Conservation (phyloP, 345 rosid genomes). For the Salix koriyanagi region DNA sequence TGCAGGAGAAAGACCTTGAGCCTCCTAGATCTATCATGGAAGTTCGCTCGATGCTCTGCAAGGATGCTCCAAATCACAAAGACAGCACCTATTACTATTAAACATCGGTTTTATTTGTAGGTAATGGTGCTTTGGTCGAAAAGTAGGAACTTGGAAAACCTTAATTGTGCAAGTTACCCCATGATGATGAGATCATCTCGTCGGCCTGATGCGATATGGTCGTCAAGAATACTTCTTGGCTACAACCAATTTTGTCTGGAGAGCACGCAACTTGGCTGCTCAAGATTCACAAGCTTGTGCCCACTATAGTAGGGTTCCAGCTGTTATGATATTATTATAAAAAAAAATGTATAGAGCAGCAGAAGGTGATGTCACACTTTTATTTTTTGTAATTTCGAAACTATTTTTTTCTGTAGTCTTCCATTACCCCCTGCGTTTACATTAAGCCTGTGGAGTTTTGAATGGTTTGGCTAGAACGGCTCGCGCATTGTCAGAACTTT, state of each 20-base stretch:
- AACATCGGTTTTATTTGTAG: not conserved
- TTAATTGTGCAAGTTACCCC: not conserved
- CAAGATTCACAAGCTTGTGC: not conserved
- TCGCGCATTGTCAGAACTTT: too few relatives aligned
- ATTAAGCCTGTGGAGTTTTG: too few relatives aligned
- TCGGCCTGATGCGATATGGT: constrained; percentile 1
- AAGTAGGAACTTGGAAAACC: too few relatives aligned
- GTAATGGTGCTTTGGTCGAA: not conserved
- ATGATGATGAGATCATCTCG: constrained; percentile 12
- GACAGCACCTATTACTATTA: constrained; percentile 62
- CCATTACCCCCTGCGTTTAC: too few relatives aligned
- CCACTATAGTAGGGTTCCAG: too few relatives aligned
- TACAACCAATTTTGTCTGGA: constrained; percentile 4
- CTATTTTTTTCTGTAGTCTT: too few relatives aligned
- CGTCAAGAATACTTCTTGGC: not conserved
- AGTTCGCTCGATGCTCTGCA: constrained; percentile 87
- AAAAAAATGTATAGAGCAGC: not conserved
- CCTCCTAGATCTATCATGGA: constrained; percentile 89
- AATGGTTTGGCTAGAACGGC: too few relatives aligned
- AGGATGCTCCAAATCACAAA: constrained; percentile 71
- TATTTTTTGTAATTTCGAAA: not conserved
- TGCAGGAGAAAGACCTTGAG: constrained; percentile 84
- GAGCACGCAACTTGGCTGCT: constrained; percentile 36
- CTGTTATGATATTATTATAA: not conserved
- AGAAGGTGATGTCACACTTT: not conserved